These are phyloP conservation scores for Penicillium sp. DNA, from an alignment of 2,329 filamentous ascomycete genomes.

Conservation along the genomic window DNA sequence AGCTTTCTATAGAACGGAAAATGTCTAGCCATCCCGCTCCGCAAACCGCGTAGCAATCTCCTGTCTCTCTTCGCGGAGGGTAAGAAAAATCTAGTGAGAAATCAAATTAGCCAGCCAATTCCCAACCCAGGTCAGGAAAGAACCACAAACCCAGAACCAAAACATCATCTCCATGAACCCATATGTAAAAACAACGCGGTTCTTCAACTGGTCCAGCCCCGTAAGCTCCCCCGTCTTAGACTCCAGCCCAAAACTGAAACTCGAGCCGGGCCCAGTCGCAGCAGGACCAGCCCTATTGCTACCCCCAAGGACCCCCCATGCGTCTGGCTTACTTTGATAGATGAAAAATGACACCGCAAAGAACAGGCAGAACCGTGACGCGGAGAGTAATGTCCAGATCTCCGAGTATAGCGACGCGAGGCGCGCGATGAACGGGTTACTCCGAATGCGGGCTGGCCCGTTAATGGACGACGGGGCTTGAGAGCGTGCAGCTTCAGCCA, in stretches of 20 bases:
- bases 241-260: conserved; percentile 25
- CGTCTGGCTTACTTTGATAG: conserved; percentile 38
- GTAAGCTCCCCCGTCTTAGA: conserved; percentile 5
- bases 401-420: conserved; percentile 43
- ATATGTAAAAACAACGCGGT: conserved; percentile 82
- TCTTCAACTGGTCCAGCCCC: conserved; percentile 73
- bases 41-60: conserved; percentile 31
- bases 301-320: conserved; percentile 25
- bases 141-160: conserved; percentile 78
- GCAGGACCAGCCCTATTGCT: not conserved
- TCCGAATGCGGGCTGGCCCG: conserved; percentile 25
- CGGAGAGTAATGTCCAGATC: conserved; percentile 44
- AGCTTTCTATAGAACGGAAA: not conserved
- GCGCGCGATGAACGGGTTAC: conserved; percentile 32
- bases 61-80: conserved; percentile 44
- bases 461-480: conserved; percentile 30
- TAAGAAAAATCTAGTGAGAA: conserved; percentile 36
- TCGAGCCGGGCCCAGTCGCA: conserved; percentile 3
- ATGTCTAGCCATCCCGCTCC: conserved; percentile 24
- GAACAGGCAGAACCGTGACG: conserved; percentile 42
- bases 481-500: conserved; percentile 67
- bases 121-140: not conserved
- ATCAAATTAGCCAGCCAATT: conserved; percentile 16
- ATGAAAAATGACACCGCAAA: conserved; percentile 45
- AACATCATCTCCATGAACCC: conserved; percentile 80